A percentile compares a stretch with the other conserved stretches of the same genome.
Evolutionary conservation across 176 grass and related monocot genomes (phyloP).

Genomic region (Ensete glaucum): DNA sequence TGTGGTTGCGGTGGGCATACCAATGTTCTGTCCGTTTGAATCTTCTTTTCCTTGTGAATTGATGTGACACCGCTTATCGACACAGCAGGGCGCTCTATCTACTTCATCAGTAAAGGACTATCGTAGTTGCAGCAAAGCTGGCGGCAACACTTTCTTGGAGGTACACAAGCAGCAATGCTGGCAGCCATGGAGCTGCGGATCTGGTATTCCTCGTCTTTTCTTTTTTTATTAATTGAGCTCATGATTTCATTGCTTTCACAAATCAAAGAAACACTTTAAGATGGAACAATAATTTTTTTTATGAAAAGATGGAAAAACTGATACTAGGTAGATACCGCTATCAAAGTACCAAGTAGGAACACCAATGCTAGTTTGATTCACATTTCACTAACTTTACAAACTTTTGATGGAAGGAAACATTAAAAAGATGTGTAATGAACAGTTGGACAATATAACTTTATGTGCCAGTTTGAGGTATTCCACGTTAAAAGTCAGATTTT

Average conservation of each 20-base stretch:
- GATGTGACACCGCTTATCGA: neutral
- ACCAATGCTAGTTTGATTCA: neutral
- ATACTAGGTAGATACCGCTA: neutral
- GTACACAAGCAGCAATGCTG: slow-evolving; percentile 59
- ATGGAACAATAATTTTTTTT: neutral
- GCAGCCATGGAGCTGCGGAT: slow-evolving; percentile 59
- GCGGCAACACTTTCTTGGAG: slow-evolving; percentile 77
- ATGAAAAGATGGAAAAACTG: too few species aligned
- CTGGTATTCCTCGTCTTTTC: slow-evolving; percentile 51
- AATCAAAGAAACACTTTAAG: too few species aligned
- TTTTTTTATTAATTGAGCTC: slow-evolving; percentile 13
- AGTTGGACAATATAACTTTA: neutral
- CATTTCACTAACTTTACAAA: neutral
- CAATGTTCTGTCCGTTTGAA: neutral
- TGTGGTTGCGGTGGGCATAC: neutral
- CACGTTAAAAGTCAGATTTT: neutral
- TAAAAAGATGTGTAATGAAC: neutral
- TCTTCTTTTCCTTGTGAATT: neutral
- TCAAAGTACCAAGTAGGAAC: neutral
- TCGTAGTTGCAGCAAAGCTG: slow-evolving; percentile 29
- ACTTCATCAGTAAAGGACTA: neutral
- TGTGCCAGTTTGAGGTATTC: neutral
- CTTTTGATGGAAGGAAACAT: neutral
- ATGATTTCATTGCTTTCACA: neutral
- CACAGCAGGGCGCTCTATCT: neutral